These are phyloP conservation scores for Coccomyxa subellipsoidea DNA, from an alignment of 163 green algal genomes.

Conservation along the genomic window DNA sequence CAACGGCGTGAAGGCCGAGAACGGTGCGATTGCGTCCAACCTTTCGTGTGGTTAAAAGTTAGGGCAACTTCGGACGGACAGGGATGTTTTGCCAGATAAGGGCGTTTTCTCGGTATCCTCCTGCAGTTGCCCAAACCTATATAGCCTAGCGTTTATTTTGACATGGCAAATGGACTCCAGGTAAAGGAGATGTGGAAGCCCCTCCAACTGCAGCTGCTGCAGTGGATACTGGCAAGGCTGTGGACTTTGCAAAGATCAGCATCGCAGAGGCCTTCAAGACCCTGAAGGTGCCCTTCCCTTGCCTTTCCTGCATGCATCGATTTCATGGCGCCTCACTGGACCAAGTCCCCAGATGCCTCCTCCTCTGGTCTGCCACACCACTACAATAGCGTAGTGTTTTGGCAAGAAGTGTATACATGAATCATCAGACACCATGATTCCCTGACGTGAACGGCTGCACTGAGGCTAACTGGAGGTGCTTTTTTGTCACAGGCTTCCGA, in stretches of 20 bases:
- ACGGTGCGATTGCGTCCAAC: too few relatives aligned
- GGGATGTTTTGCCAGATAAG: neutral
- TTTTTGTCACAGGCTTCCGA: conserved; percentile 34
- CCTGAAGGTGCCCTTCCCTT: conserved; percentile 30
- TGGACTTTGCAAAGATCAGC: conserved; percentile 56
- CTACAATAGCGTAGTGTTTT: too few relatives aligned
- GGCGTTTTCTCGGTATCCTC: too few relatives aligned
- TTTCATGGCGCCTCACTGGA: neutral
- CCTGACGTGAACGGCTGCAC: too few relatives aligned
- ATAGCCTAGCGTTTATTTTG: neutral
- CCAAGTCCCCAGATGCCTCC: too few relatives aligned
- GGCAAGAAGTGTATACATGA: too few relatives aligned
- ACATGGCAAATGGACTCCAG: neutral
- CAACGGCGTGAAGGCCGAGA: neutral
- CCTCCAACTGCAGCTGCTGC: neutral
- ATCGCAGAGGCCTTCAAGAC: conserved; percentile 43
- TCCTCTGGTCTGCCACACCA: too few relatives aligned
- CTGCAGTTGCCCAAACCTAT: neutral
- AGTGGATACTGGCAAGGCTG: conserved; percentile 23
- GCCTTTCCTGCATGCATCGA: neutral
- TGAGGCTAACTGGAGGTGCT: too few relatives aligned
- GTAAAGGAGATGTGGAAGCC: neutral
- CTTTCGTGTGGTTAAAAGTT: neutral
- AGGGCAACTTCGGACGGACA: neutral
- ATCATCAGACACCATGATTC: too few relatives aligned